Evolutionary conservation across 73 alveolate species (phyloP), one percentile per base, ranked within the genome.

Genomic region (Blepharisma japonicum): DNA sequence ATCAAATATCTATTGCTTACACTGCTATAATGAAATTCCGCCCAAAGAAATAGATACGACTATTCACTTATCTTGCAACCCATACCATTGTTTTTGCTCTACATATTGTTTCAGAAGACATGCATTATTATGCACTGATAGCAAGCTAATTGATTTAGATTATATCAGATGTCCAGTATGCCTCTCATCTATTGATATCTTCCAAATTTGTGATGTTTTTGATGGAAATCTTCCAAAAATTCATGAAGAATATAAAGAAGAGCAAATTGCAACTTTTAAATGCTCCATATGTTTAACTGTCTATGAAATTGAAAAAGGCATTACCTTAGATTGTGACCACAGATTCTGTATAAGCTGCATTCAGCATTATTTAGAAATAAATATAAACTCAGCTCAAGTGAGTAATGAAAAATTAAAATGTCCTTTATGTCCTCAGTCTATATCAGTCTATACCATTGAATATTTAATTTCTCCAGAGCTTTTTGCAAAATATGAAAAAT

Each of bases 291-390:
- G 80, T 45, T 39, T 14, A 9, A 18, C 21, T 20, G 5, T 2
- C 27, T 45, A 70, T n/a, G 42, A 25, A 39, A 45, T 70, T 9
- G 21, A 18, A 9, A 4, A 39, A 9, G 56, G 47, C 23, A 70
- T 70, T 7, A 70, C 80, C 42, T 5, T 70, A n/a, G 80, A 70
- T 18, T 70, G 80, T 70, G 80, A 70, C 27, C 80, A 70, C 27
- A 18, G 80, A 23, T 70, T 68, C 23, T 68, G 79, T 27, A 7
- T 7, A 8, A 32, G 23, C 7, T 68, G 79, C 70, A 68, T 68
- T 7, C 7, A 45, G 8, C 21, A 21, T 72, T 27, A 20, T 11
- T 8, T 9, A 7, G 25, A 7, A n/a, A 32, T 7, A 6, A 7
- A 8, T 6, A 45, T 68, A 6, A 76, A 68, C 7, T 68, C 79